Conservation (phyloP, 164 flowering plant genomes). For the Berberis thunbergii region DNA sequence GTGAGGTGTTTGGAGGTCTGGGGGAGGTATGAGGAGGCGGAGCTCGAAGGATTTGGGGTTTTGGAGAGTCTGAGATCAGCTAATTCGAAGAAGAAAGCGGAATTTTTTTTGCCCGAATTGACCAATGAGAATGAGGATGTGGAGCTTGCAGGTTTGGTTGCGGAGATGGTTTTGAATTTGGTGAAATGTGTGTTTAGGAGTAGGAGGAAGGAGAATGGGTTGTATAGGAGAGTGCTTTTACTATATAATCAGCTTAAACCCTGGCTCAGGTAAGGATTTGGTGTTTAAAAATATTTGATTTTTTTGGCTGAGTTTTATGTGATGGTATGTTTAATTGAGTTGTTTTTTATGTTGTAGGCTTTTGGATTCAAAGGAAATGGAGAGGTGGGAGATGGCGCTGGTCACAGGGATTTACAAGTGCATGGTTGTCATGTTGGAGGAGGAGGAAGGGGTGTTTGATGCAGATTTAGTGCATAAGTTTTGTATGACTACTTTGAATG, state of each 20-base stretch:
- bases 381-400: background rate
- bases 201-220: background rate
- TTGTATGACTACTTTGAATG: background rate
- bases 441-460: background rate
- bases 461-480: background rate
- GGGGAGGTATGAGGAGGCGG: background rate
- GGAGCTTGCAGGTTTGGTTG: background rate
- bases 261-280: background rate
- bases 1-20: background rate
- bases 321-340: background rate
- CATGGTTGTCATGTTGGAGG: background rate
- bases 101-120: background rate
- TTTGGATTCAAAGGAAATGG: background rate
- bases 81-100: background rate
- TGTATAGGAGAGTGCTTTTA: background rate
- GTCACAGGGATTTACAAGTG: background rate
- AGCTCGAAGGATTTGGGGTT: background rate
- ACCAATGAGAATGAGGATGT: background rate
- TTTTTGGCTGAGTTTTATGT: background rate
- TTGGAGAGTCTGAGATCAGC: background rate
- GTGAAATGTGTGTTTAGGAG: background rate
- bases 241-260: background rate
- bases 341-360: background rate
- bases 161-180: background rate
- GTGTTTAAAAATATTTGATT: no score